phyloP scores from a whole-genome alignment of 2,329 filamentous ascomycete genomes.

The Drechslerella stenobrocha region DNA sequence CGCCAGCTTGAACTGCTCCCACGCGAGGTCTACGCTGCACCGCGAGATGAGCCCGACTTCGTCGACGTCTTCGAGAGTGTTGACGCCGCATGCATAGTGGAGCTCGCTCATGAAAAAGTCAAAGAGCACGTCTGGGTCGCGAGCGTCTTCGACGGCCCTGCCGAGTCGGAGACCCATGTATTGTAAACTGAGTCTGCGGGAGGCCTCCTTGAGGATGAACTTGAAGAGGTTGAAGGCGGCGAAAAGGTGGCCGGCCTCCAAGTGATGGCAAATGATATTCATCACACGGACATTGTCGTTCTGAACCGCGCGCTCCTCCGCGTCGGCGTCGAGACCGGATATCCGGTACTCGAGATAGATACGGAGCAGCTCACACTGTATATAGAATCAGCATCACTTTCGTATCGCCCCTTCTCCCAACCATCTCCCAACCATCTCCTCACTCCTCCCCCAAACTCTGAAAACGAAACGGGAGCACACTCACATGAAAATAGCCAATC shows the following conservation, averaged over 20 bases:
- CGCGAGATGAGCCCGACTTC: neutral
- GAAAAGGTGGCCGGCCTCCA: constrained; percentile 28
- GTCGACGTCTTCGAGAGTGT: neutral
- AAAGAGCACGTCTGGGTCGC: neutral
- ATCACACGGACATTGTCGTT: constrained; percentile 2
- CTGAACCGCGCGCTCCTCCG: neutral
- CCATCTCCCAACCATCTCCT: too few relatives aligned
- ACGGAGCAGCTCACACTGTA: constrained; percentile 25
- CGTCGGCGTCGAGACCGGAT: neutral
- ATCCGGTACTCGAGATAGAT: constrained; percentile 26
- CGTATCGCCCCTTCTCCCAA: too few relatives aligned
- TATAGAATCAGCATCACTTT: neutral
- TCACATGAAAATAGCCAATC: constrained; percentile 37
- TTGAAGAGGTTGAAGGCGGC: constrained; percentile 15
- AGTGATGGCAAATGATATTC: constrained; percentile 11
- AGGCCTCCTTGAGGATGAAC: constrained; percentile 20
- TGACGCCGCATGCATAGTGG: constrained; percentile 12
- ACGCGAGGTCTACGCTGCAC: constrained; percentile 6
- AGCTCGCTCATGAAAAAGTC: constrained; percentile 14
- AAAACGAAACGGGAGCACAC: too few relatives aligned
- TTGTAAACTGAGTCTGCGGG: neutral
- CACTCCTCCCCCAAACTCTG: too few relatives aligned
- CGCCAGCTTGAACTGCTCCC: neutral
- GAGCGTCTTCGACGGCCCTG: constrained; percentile 4
- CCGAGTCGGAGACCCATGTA: neutral